phyloP scores from a whole-genome alignment of 2,329 filamentous ascomycete genomes.

The Albophoma yamanashiensis region DNA sequence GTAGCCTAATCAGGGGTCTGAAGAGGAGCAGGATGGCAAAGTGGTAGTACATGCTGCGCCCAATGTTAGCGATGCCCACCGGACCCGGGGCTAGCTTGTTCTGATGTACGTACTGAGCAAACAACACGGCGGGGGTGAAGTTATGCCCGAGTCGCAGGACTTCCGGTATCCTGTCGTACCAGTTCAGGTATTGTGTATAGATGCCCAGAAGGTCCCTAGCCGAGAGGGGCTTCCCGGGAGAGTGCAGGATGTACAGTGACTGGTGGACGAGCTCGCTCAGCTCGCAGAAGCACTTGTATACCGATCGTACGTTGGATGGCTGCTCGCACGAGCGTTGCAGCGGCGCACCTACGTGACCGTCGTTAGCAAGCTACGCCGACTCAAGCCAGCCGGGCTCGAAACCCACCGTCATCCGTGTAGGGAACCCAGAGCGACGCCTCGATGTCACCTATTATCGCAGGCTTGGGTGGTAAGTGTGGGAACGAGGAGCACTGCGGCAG shows the following conservation, averaged over 20 bases:
- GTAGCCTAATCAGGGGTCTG: conserved; percentile 56
- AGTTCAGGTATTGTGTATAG: conserved; percentile 59
- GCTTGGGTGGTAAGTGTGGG: conserved; percentile 46
- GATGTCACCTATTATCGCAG: conserved; percentile 47
- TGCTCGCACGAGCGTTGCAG: conserved; percentile 47
- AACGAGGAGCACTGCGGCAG: conserved; percentile 49
- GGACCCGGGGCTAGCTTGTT: neutral
- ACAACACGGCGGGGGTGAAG: conserved; percentile 62
- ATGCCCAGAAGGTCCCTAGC: conserved; percentile 51
- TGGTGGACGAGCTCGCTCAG: conserved; percentile 66
- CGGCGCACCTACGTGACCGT: conserved; percentile 31
- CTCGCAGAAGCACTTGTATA: conserved; percentile 59
- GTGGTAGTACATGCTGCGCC: conserved; percentile 55
- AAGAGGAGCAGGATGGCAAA: conserved; percentile 64
- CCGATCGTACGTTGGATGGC: conserved; percentile 56
- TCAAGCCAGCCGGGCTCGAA: neutral
- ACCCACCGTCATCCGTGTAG: conserved; percentile 46
- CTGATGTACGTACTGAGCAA: conserved; percentile 52
- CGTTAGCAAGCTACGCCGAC: neutral
- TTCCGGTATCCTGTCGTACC: conserved; percentile 59
- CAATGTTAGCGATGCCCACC: conserved; percentile 2
- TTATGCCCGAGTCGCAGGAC: conserved; percentile 54
- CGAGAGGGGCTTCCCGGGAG: conserved; percentile 54
- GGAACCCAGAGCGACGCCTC: conserved; percentile 50
- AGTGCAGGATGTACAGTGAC: conserved; percentile 61